Percentiles rank a stretch among this genome's conserved stretches.
These are phyloP conservation scores for Aspergillus ruber DNA, from an alignment of 2,329 filamentous ascomycete genomes.

Conservation along the genomic window DNA sequence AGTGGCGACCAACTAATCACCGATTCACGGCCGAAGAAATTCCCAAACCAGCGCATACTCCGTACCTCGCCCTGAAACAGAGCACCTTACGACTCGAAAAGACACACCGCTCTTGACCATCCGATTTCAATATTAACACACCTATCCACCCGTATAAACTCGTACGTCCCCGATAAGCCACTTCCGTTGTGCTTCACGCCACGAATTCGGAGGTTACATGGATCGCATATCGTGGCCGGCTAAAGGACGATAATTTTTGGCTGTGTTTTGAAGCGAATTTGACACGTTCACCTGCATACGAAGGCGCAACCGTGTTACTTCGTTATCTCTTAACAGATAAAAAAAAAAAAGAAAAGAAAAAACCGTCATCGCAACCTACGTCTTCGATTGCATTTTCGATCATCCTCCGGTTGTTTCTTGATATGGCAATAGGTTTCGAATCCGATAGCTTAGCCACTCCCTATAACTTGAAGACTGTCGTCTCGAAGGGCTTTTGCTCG, in stretches of 20 bases:
- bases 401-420: neutral
- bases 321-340: too few species aligned
- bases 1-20: neutral
- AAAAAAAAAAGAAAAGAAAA: too few species aligned
- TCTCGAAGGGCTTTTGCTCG: constrained; percentile 9
- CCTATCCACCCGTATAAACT: neutral
- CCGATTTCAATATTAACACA: neutral
- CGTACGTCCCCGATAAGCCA: too few species aligned
- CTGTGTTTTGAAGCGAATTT: neutral
- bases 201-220: neutral
- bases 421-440: constrained; percentile 15
- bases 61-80: too few species aligned
- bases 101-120: neutral
- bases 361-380: too few species aligned
- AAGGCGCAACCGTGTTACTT: neutral
- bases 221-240: neutral
- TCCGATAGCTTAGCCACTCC: constrained; percentile 4
- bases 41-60: neutral
- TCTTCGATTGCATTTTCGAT: neutral
- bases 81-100: neutral
- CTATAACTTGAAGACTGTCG: neutral
- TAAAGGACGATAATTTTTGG: constrained; percentile 1
- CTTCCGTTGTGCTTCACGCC: neutral
- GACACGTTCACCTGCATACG: neutral
- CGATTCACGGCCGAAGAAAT: neutral